Evolutionary conservation across 257 asterid genomes (phyloP), one percentile per base, ranked within the genome.

Genomic region (Gardenia jasminoides): DNA sequence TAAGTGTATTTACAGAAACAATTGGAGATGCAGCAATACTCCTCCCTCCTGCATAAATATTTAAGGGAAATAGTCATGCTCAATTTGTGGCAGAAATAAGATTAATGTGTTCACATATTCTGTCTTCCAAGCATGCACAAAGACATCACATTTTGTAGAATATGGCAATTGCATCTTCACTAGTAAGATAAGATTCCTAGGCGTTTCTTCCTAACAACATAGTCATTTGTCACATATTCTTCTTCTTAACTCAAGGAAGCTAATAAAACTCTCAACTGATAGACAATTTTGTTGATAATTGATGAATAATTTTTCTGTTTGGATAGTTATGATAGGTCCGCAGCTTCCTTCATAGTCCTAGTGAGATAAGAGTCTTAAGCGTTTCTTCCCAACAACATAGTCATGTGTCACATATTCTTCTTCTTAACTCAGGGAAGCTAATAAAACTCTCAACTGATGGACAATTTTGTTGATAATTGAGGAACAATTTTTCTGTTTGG

Each of bases 41-140:
- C 65, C 62, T 66, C 61, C 84, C 87, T 48, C 83, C 91, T 87
- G 90, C 87, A 82, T 47, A 41, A 69, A 36, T 65, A 65, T 44
- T 56, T 66, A 75, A 66, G 24, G 26, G 30, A 19, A 59, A 41
- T 44, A 28, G 7, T 28, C 5, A 33, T 65, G 22, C 17, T 69
- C 44, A 10, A 43, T 4, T 47, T 16, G 20, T 26, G 41, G 62
- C 46, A 72, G 26, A 1, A 54, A 9, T 52, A 50, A 30, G 44
- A 72, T 9, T 36, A 47, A 30, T 36, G 33, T 13, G 26, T 22
- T 33, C 75, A 12, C 62, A 56, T 56, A 39, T 39, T 69, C 26
- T 44, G 39, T 54, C n/a, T 22, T 1, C 20, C 59, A 46, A 44
- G 24, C 2, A 16, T 10, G 9, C 13, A n/a, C 13, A 24, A 44